Percentiles rank a stretch among this genome's conserved stretches.
phyloP scores from a whole-genome alignment of 139 green algal species.

The Haematococcus sp. region DNA sequence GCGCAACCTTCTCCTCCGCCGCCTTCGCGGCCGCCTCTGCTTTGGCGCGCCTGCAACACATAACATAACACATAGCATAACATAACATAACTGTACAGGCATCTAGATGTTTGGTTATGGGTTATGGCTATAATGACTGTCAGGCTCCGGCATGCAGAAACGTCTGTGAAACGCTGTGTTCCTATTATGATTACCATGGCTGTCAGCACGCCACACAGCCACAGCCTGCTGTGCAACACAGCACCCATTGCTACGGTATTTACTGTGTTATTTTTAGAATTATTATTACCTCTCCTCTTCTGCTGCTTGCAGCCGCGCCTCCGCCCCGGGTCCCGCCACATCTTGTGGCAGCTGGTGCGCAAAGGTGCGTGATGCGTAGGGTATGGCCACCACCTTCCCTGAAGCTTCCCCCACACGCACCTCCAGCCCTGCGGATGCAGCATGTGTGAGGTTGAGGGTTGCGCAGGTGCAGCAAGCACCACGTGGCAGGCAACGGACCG shows the following conservation, averaged over 20 bases:
- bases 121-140: not conserved
- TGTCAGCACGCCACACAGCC: not conserved
- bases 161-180: not conserved
- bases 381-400: conserved; percentile 23
- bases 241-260: no score
- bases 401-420: conserved; percentile 27
- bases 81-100: not conserved
- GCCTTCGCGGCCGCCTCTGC: conserved; percentile 1
- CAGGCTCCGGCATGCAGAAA: no score
- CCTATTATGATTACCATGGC: not conserved
- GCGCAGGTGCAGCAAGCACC: no score
- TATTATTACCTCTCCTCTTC: conserved; percentile 18
- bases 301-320: not conserved
- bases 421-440: not conserved
- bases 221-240: no score
- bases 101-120: no score
- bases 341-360: not conserved
- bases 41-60: not conserved
- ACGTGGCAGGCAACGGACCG: not conserved
- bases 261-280: no score
- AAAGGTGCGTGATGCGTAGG: conserved; percentile 32
- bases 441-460: not conserved
- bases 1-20: conserved; percentile 27
- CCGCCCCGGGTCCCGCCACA: not conserved
- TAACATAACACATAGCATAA: not conserved